Base-by-base conservation (phyloP, 2,329 filamentous ascomycete genomes). In the Daldinia eschscholtzii region DNA sequence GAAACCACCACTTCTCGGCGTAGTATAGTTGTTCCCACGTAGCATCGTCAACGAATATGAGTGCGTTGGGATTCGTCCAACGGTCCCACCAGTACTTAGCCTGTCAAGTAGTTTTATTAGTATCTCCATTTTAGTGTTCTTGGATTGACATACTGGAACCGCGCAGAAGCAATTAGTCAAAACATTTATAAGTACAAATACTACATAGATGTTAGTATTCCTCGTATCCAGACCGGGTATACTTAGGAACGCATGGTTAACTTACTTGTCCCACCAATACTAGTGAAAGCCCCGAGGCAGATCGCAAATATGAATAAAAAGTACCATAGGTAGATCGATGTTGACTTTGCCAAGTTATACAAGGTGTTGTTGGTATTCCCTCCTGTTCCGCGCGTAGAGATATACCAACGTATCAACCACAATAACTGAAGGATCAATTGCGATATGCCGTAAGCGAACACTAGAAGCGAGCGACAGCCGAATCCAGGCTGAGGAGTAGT, bases 1-100 rank as follows among this genome's bases (percentile, higher is more conserved):
- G 60, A 37, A 68, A 60, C 65, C 65, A 68, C 41, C 50, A 68
- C 15, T 42, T 64, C 37, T 64, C 26, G 6, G 65, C 65, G 10
- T 64, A 64, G 35, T 68, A 56, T 23, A 68, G 4, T 26, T 68
- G 65, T 41, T 68, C 60, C 6, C 55, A 56, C 2, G 65, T 68
- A 20, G 60, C 42, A 18, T 68, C 61, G 28, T 64, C 61, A 1
- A 64, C 48, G 30, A 68, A 68, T 12, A 68, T 41, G 18, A 57
- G 60, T 6, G 65, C 65, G 0, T 67, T n/a, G 30, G 65, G 65
- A 33, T 57, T 59, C 15, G 61, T 44, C 57, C 42, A 64, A 13
- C 60, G 44, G 18, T 64, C 35, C 41, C 44, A 52, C 65, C 65
- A 68, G 23, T 68, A 57, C 20, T 33, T 42, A 13, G 65, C 60